Evolutionary conservation across 495 filamentous ascomycete genomes (phyloP), one percentile per base, ranked within the genome.

Genomic region (Neurospora sp.): DNA sequence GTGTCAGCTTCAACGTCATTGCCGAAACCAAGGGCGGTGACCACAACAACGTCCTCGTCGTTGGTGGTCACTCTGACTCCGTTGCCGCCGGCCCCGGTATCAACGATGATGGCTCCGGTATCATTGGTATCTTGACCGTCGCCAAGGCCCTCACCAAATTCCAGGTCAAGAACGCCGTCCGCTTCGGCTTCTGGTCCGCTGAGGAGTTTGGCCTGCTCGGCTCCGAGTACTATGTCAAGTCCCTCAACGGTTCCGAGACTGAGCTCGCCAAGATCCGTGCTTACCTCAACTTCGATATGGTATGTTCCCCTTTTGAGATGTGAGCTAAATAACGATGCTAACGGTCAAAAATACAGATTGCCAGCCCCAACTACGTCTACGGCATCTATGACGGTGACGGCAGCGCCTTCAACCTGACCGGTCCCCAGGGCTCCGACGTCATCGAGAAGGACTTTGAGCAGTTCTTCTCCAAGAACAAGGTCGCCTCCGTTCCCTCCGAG

Each of bases 201-300:
- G 91, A 92, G 81, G 88, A 90, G 79, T 85, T 84, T 70, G 90
- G 89, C 71, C 84, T 91, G 31, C 78, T 92, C n/a, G 92, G 92
- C 48, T 87, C 88, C 37, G 83, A 85, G 35, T 82, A 84, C 78
- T 93, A 91, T 80, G 85, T 92, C 75, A 75, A 75, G 39, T 74
- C 74, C 8, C 69, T 78, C 59, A 80, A 85, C 35, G 77, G 78
- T 31, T 83, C 87, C 70, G 75, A 81, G 31, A 70, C 81, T 3
- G 83, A 82, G 20, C 81, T 87, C 12, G 82, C 80, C 41, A 89
- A 89, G 76, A 86, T 93, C 74, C 79, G 86, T 1, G 85, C 91
- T 4, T 92, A 92, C 77, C 89, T 93, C 76, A 92, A 93, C 83
- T 91, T 92, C 75, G 91, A 93, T 81, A 93, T 93, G 91, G 75